Percentiles rank a stretch among this genome's conserved stretches.
phyloP scores from a whole-genome alignment of 768 basidiomycete genomes.

The Russula dissimulans region DNA sequence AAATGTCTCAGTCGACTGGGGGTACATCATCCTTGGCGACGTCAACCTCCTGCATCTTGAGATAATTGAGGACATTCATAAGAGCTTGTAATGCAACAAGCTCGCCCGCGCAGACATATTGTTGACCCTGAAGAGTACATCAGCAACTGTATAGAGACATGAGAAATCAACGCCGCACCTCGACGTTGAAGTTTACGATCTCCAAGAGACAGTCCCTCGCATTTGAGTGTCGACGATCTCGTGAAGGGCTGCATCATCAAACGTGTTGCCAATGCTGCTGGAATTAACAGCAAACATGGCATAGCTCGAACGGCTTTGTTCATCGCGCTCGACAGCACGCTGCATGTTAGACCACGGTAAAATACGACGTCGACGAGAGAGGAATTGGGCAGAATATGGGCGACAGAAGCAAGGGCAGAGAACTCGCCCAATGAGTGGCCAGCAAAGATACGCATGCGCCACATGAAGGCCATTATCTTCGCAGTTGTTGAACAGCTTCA shows the following conservation, averaged over 20 bases:
- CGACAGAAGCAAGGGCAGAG: slow-evolving; percentile 95
- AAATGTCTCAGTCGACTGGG: slow-evolving; percentile 77
- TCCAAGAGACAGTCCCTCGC: slow-evolving; percentile 79
- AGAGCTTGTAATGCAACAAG: slow-evolving; percentile 86
- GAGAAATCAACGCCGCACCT: slow-evolving; percentile 38
- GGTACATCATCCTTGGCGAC: slow-evolving; percentile 50
- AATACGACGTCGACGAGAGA: slow-evolving; percentile 96
- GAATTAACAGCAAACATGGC: too few species aligned
- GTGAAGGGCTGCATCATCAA: too few species aligned
- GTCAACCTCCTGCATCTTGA: slow-evolving; percentile 95
- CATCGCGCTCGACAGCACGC: too few species aligned
- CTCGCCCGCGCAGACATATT: slow-evolving; percentile 99
- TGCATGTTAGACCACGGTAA: slow-evolving; percentile 99
- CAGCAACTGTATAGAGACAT: background rate
- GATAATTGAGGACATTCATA: slow-evolving; percentile 92
- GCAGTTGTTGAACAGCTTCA: too few species aligned
- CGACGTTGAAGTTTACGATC: slow-evolving; percentile 95
- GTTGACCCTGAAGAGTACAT: slow-evolving; percentile 64
- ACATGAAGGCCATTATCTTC: too few species aligned
- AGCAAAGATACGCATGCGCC: slow-evolving; percentile 44
- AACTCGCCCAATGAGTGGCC: slow-evolving; percentile 99
- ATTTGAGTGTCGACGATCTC: slow-evolving; percentile 84
- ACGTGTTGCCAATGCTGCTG: too few species aligned
- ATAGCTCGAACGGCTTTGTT: too few species aligned
- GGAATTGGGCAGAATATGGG: slow-evolving; percentile 91